phyloP scores from a whole-genome alignment of 352 stramenopile genomes.

The Phytophthora pini region DNA sequence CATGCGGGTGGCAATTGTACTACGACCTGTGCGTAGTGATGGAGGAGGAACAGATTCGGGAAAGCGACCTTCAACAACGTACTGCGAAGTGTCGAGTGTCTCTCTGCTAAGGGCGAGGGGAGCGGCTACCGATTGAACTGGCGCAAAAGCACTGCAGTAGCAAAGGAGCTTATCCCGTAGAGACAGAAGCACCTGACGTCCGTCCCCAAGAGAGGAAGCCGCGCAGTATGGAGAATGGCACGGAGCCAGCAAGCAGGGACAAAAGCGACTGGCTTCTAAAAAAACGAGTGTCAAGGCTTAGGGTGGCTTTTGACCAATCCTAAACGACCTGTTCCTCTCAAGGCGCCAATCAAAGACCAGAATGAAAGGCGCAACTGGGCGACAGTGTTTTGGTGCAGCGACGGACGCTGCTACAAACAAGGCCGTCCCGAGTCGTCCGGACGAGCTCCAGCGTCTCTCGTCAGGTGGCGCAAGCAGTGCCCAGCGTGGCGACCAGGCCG shows the following conservation, averaged over 20 bases:
- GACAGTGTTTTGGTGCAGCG: constrained; percentile 13
- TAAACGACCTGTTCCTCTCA: too few relatives aligned
- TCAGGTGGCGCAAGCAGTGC: constrained; percentile 26
- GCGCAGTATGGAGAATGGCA: constrained; percentile 42
- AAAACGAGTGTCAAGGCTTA: constrained; percentile 17
- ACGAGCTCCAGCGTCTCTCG: constrained; percentile 25
- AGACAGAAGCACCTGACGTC: constrained; percentile 11
- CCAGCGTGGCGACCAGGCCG: constrained; percentile 17
- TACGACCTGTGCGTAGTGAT: constrained; percentile 17
- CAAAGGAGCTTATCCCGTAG: neutral
- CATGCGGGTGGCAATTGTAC: constrained; percentile 44
- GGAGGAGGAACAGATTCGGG: neutral
- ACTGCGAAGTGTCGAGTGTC: constrained; percentile 4
- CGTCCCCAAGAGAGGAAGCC: constrained; percentile 19
- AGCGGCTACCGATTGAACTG: neutral
- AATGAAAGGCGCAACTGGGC: constrained; percentile 25
- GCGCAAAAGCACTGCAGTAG: neutral
- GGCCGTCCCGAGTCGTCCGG: neutral
- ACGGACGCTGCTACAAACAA: constrained; percentile 11
- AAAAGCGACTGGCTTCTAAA: constrained; percentile 42
- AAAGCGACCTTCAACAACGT: neutral
- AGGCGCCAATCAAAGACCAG: constrained; percentile 13
- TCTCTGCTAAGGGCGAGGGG: constrained; percentile 7
- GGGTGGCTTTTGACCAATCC: constrained; percentile 29
- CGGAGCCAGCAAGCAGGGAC: constrained; percentile 2